Evolutionary conservation across 768 basidiomycete species (phyloP).

Genomic region (Calvatia gigantea): DNA sequence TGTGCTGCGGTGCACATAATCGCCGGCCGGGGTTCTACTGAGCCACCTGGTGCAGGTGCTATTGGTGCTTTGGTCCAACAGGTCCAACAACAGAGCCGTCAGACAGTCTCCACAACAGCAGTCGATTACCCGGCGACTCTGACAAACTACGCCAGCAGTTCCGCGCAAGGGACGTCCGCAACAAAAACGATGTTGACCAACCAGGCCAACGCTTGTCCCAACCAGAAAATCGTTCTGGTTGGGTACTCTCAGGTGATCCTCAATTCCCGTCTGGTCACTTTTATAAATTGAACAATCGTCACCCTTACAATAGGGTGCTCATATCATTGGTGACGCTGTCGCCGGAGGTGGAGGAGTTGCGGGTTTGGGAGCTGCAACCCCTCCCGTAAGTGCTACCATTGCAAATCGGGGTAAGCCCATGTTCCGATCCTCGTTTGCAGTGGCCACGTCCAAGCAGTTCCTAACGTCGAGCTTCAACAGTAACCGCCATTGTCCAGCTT

Average conservation of each 20-base stretch:
- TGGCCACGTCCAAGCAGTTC: neutral
- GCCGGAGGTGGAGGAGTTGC: constrained; percentile 21
- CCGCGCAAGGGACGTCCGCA: constrained; percentile 24
- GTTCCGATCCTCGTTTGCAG: neutral
- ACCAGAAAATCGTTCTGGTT: constrained; percentile 27
- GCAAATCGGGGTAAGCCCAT: constrained; percentile 13
- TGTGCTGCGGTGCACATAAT: constrained; percentile 27
- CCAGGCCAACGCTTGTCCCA: constrained; percentile 23
- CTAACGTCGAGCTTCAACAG: constrained; percentile 9
- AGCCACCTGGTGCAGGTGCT: constrained; percentile 22
- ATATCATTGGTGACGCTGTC: constrained; percentile 26
- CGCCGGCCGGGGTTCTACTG: constrained; percentile 24
- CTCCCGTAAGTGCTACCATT: constrained; percentile 19
- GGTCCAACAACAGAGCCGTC: constrained; percentile 22
- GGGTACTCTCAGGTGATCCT: constrained; percentile 23
- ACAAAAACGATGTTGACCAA: constrained; percentile 22
- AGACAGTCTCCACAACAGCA: constrained; percentile 24
- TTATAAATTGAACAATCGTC: neutral
- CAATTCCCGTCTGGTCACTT: neutral
- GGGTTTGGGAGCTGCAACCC: constrained; percentile 19
- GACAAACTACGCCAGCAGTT: constrained; percentile 23
- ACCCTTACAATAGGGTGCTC: constrained; percentile 20
- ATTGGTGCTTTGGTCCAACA: constrained; percentile 24
- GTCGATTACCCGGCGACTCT: constrained; percentile 27
- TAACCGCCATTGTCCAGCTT: constrained; percentile 24